These are phyloP conservation scores for Pleodorina starrii DNA, from an alignment of 139 green algal genomes.

Conservation along the genomic window DNA sequence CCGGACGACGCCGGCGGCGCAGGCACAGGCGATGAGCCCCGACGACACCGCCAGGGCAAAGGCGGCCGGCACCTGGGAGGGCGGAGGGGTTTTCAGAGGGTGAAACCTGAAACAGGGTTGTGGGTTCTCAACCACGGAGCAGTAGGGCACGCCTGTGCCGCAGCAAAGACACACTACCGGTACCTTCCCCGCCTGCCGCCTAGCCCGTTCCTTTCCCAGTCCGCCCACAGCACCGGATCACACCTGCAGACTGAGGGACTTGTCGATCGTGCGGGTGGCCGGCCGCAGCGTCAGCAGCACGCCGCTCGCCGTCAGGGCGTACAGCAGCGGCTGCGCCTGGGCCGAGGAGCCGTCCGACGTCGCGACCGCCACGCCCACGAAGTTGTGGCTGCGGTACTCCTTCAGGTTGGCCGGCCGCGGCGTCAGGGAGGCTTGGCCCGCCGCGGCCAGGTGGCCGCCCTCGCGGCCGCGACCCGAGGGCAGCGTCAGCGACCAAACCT, in stretches of 20 bases:
- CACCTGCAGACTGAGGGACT: constrained; percentile 65
- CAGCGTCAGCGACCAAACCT: constrained; percentile 57
- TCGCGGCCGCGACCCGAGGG: neutral
- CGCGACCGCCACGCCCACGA: constrained; percentile 52
- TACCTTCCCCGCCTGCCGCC: too few relatives aligned
- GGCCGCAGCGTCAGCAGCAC: constrained; percentile 60
- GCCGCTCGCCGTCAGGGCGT: constrained; percentile 57
- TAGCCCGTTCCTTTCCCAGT: too few relatives aligned
- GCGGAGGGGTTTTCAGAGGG: neutral
- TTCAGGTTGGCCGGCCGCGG: constrained; percentile 55
- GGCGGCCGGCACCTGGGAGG: constrained; percentile 58
- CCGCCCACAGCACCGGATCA: too few relatives aligned
- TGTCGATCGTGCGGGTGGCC: constrained; percentile 58
- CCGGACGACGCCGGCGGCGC: constrained; percentile 64
- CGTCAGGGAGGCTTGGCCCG: constrained; percentile 39
- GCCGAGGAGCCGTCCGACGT: neutral
- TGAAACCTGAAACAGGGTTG: neutral
- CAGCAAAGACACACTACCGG: too few relatives aligned
- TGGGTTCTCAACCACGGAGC: too few relatives aligned
- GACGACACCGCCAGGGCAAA: constrained; percentile 56
- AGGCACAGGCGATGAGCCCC: constrained; percentile 60
- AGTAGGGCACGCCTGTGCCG: too few relatives aligned
- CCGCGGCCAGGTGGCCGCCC: neutral
- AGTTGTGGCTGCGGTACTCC: constrained; percentile 47
- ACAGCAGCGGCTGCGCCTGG: constrained; percentile 49